These are phyloP conservation scores for Trichoderma sp. DNA, from an alignment of 2,329 filamentous ascomycete species.

Conservation along the genomic window DNA sequence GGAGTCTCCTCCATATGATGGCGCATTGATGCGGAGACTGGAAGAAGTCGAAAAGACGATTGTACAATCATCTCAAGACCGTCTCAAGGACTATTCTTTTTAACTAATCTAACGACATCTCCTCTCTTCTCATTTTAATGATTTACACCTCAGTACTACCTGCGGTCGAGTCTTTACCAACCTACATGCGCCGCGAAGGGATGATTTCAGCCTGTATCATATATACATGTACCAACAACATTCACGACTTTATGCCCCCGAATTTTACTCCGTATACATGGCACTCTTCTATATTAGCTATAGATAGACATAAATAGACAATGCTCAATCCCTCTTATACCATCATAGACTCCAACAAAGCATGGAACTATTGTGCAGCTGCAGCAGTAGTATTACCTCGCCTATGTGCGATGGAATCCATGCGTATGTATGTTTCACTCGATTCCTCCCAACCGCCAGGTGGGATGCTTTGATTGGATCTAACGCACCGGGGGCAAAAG, in stretches of 20 bases:
- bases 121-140: background rate
- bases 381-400: background rate
- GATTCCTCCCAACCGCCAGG: slow-evolving; percentile 2
- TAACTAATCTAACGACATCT: background rate
- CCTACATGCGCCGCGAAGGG: background rate
- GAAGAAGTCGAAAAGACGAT: slow-evolving; percentile 29
- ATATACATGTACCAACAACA: background rate
- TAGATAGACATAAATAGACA: background rate
- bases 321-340: background rate
- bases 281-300: background rate
- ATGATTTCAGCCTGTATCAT: background rate
- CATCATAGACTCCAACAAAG: background rate
- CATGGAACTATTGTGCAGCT: background rate
- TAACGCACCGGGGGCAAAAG: background rate
- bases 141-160: background rate
- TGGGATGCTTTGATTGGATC: slow-evolving; percentile 11
- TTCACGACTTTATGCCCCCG: background rate
- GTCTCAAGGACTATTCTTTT: slow-evolving; percentile 14
- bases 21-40: slow-evolving; percentile 30
- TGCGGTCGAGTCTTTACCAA: background rate
- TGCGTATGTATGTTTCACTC: slow-evolving; percentile 9
- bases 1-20: slow-evolving; percentile 40
- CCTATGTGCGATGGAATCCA: background rate
- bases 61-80: slow-evolving; percentile 18
- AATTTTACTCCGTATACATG: background rate